Conservation (phyloP, 2,329 filamentous ascomycete species). For the Zalaria obscura region DNA sequence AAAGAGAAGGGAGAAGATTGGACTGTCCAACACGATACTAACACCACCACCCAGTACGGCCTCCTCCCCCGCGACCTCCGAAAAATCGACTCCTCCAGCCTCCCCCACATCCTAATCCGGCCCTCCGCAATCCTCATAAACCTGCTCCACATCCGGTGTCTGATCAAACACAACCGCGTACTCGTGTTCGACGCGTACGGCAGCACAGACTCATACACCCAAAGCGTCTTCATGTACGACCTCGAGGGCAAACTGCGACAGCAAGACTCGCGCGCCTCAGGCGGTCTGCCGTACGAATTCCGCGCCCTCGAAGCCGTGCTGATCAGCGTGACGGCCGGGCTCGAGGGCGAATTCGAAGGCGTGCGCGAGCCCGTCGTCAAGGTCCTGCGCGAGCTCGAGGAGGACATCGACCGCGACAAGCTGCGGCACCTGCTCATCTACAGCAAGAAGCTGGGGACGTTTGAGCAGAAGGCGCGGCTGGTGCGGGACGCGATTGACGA, state of each 20-base stretch:
- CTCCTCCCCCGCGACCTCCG: conserved; percentile 85
- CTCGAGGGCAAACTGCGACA: conserved; percentile 84
- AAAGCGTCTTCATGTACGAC: conserved; percentile 96
- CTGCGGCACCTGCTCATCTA: conserved; percentile 80
- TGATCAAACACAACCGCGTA: conserved; percentile 90
- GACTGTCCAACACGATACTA: too few species aligned
- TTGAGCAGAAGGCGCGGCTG: conserved; percentile 90
- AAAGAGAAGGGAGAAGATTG: too few species aligned
- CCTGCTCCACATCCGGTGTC: conserved; percentile 83
- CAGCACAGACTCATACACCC: conserved; percentile 84
- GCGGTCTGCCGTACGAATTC: conserved; percentile 78
- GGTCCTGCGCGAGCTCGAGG: conserved; percentile 79
- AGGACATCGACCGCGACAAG: conserved; percentile 93
- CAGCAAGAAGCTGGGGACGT: conserved; percentile 89
- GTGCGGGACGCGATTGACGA: conserved; percentile 93
- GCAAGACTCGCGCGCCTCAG: conserved; percentile 40
- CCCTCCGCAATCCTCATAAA: conserved; percentile 90
- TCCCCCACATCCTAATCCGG: conserved; percentile 89
- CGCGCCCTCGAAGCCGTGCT: conserved; percentile 88
- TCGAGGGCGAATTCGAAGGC: conserved; percentile 89
- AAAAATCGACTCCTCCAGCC: conserved; percentile 92
- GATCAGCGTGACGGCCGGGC: conserved; percentile 78
- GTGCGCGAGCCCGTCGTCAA: conserved; percentile 85
- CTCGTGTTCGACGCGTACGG: conserved; percentile 95
- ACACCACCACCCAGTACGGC: conserved; percentile 49